These are phyloP conservation scores for Stephanodiscus minutulus DNA, from an alignment of 108 stramenopile genomes.

Conservation along the genomic window DNA sequence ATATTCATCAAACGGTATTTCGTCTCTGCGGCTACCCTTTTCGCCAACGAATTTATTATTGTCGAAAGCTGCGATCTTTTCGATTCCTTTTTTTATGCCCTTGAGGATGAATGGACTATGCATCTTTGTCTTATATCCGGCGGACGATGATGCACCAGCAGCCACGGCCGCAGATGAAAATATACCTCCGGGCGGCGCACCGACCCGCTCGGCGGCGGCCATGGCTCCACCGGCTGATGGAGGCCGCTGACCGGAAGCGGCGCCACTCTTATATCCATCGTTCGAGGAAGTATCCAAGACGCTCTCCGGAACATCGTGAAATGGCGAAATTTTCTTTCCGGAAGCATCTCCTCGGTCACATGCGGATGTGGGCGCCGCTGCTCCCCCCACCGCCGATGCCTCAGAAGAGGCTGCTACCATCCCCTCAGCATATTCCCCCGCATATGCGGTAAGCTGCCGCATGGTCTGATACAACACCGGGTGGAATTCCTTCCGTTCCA, in stretches of 20 bases:
- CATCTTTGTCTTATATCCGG: constrained; percentile 1
- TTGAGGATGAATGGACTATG: constrained; percentile 36
- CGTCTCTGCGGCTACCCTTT: constrained; percentile 18
- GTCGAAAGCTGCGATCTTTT: constrained; percentile 34
- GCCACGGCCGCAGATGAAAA: constrained; percentile 30
- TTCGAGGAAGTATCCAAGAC: constrained; percentile 21
- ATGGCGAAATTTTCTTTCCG: constrained; percentile 19
- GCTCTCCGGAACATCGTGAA: constrained; percentile 43
- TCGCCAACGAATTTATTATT: constrained; percentile 14
- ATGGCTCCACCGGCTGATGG: constrained; percentile 4
- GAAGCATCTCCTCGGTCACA: constrained; percentile 4
- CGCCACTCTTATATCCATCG: not conserved
- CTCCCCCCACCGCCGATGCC: constrained; percentile 1
- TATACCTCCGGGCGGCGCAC: constrained; percentile 24
- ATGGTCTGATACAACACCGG: constrained; percentile 66
- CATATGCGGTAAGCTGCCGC: constrained; percentile 38
- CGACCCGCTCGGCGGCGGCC: constrained; percentile 23
- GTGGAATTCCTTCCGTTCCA: constrained; percentile 65
- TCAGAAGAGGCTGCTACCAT: not conserved
- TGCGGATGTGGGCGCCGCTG: constrained; percentile 7
- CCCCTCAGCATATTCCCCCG: constrained; percentile 45
- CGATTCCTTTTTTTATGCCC: constrained; percentile 46
- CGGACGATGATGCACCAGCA: constrained; percentile 4
- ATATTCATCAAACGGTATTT: constrained; percentile 36
- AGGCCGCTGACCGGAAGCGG: not conserved